Base-by-base conservation (phyloP, 768 basidiomycete species). In the Collybia sordida region DNA sequence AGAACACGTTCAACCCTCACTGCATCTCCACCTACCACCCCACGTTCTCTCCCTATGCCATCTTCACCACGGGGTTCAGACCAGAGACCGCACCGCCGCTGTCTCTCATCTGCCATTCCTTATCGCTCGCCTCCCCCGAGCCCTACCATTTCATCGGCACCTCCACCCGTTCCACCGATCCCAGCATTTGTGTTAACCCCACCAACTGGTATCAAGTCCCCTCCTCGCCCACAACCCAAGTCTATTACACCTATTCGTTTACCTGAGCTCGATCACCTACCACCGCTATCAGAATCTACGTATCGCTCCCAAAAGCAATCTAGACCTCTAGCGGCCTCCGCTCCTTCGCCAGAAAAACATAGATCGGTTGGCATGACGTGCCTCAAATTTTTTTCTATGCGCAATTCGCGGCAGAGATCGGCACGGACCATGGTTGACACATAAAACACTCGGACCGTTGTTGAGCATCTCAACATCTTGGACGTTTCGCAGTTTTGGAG, bases 101-200 rank as follows among this genome's bases (percentile, higher is more conserved):
- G 60, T 15, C 65, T 70, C 18, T 68, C 75, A 9, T 59, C 64
- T 22, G 64, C 73, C 31, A 53, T 70, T 23, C 75, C 73, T 18
- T 75, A 74, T 50, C 73, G 68, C 49, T 76, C 82, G 1, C 79
- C 82, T 0, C 82, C 81, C n/a, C 73, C 78, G 3, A 75, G 71
- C 44, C 77, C 79, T 0, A 65, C 64, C 0, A 45, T 71, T 31
- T 49, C 62, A 3, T 65, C 73, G 0, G 72, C 78, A 3, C 75
- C 79, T 2, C 81, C 82, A 9, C 82, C 81, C 2, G 81, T 83
- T 0, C 82, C 83, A 6, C 76, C 78, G 18, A 77, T 83, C 47
- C 81, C 81, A 3, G 63, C 72, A 12, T 73, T 73, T 58, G 67
- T 73, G 21, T 67, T 78, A 31, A 52, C 50, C 19, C 52, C 64